Conservation (phyloP, 352 stramenopile genomes). For the Globisporangium mamillatum region DNA sequence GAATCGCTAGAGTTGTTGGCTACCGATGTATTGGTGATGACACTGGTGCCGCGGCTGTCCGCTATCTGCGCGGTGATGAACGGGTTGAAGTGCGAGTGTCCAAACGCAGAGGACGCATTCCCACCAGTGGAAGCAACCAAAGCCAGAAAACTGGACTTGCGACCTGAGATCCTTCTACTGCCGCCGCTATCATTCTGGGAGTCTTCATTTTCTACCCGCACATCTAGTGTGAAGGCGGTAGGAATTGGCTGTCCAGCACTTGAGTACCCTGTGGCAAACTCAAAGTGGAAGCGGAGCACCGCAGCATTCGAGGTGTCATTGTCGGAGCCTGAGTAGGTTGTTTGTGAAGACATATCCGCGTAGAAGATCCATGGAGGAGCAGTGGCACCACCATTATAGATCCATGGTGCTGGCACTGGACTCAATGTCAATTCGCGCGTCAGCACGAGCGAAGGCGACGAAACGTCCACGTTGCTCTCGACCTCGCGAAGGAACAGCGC, state of each 20-base stretch:
- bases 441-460: constrained; percentile 5
- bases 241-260: not conserved
- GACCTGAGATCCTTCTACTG: not conserved
- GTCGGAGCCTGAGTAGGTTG: not conserved
- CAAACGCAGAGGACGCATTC: not conserved
- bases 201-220: not conserved
- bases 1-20: not conserved
- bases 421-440: not conserved
- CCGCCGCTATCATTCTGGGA: not conserved
- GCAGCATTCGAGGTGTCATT: not conserved
- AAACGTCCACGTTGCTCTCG: constrained; percentile 2
- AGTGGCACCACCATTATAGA: not conserved
- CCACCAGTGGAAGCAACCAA: not conserved
- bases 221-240: not conserved
- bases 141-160: constrained; percentile 3
- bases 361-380: constrained; percentile 6
- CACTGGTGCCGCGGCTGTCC: no score
- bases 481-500: constrained; percentile 12
- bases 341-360: not conserved
- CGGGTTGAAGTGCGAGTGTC: not conserved
- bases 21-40: not conserved
- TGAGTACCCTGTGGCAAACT: not conserved
- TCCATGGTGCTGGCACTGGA: constrained; percentile 3
- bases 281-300: constrained; percentile 10
- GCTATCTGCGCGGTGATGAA: constrained; percentile 1